Conservation (phyloP, 2,329 filamentous ascomycete genomes). For the Phialemoniopsis sp. region DNA sequence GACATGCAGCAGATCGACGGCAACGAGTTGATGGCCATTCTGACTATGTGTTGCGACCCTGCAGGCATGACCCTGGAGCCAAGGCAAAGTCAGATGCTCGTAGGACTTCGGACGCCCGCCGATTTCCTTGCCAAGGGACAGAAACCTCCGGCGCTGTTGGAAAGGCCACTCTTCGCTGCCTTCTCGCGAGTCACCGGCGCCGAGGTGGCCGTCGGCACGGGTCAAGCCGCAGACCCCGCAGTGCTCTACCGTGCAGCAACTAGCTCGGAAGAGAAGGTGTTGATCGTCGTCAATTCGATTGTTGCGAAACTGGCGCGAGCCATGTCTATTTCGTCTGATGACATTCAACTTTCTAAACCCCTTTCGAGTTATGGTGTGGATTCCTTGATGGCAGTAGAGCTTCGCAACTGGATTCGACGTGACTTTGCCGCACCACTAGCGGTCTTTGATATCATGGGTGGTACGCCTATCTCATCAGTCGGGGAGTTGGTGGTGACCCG, state of each 20-base stretch:
- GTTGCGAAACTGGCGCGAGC: conserved; percentile 22
- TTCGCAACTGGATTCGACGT: conserved; percentile 34
- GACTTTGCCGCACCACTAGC: conserved; percentile 25
- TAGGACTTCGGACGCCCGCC: conserved; percentile 13
- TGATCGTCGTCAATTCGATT: conserved; percentile 16
- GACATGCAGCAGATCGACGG: conserved; percentile 13
- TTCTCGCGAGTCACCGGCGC: conserved; percentile 1
- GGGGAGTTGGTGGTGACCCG: too few relatives aligned
- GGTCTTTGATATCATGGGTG: conserved; percentile 28
- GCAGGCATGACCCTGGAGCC: too few relatives aligned
- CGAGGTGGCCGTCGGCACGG: neutral
- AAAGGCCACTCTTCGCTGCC: conserved; percentile 7
- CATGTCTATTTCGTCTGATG: conserved; percentile 20
- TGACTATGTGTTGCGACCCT: too few relatives aligned
- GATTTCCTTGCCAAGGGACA: conserved; percentile 8
- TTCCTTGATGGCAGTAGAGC: conserved; percentile 37
- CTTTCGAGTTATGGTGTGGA: conserved; percentile 30
- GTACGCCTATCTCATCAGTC: too few relatives aligned
- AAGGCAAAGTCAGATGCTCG: conserved; percentile 6
- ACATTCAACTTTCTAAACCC: conserved; percentile 20
- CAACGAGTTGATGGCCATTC: conserved; percentile 15
- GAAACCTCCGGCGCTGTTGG: conserved; percentile 6
- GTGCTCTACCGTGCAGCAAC: conserved; percentile 7
- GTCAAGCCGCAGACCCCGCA: conserved; percentile 8
- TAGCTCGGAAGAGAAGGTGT: conserved; percentile 2